Evolutionary conservation across 2,329 filamentous ascomycete genomes (phyloP), one percentile per base, ranked within the genome.

Genomic region (Fusarium sp.): DNA sequence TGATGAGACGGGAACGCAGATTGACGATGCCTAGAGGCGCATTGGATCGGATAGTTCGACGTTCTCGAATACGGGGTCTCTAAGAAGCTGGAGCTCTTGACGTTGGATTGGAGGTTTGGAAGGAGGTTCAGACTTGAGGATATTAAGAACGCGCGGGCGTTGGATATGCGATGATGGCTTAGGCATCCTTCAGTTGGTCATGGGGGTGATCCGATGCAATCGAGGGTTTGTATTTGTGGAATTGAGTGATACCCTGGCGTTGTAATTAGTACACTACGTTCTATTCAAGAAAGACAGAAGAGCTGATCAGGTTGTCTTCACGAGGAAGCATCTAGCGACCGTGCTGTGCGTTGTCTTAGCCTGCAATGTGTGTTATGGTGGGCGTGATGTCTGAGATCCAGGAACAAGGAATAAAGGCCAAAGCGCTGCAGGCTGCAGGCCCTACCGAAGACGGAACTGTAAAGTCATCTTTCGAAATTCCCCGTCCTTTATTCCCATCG

Each of bases 11-110:
- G 79, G 79, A 5, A 73, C 68, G 9, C 71, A 76, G n/a, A 69
- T 81, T 57, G 80, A 81, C 49, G 79, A 82, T 73, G 61, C 71
- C 30, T 81, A 78, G 71, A 59, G 44, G 58, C 53, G 72, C 58
- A 66, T 75, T 30, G 64, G 35, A 30, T 61, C 37, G 38, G 37
- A 40, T 18, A 38, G 40, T 65, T 69, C 43, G 8, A 32, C 38
- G 23, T n/a, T 60, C 56, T 60, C 69, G 18, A 60, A 43, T n/a
- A 23, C 28, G 3, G 35, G 35, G 11, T 68, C 71, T 44, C 61
- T 58, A 25, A 40, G 32, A 18, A 67, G 71, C 37, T 49, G 37
- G 42, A 44, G 30, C 16, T 67, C 63, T 50, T 73, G 67, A 69
- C 21, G 30, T 40, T 57, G 53, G 21, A 65, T 33, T 58, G 30